Conservation (phyloP, 129 eudicot species). For the Heracleum sosnowskyi region DNA sequence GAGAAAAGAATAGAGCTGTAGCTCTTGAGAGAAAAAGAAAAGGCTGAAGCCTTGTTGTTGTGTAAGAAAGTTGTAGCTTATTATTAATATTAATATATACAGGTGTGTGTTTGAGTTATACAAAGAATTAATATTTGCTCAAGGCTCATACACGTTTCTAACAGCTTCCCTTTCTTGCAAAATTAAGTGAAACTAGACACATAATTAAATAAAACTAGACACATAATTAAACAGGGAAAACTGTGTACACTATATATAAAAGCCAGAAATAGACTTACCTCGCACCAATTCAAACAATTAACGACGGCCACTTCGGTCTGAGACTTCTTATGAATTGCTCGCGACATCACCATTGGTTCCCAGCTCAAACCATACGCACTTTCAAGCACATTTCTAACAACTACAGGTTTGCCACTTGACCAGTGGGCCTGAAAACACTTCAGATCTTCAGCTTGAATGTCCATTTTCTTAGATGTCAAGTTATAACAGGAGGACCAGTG, state of each 20-base stretch:
- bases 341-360: conserved; percentile 6
- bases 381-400: neutral
- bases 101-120: too few relatives aligned
- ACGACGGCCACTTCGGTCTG: neutral
- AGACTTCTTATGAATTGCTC: neutral
- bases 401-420: neutral
- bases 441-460: neutral
- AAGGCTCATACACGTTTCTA: too few relatives aligned
- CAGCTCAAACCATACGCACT: neutral
- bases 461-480: neutral
- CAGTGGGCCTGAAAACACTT: neutral
- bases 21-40: too few relatives aligned
- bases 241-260: neutral
- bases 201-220: too few relatives aligned
- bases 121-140: too few relatives aligned
- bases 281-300: neutral
- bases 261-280: neutral
- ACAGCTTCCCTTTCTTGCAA: neutral
- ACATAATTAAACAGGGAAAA: neutral
- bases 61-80: too few relatives aligned
- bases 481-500: neutral
- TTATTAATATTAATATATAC: too few relatives aligned
- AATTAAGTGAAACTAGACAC: neutral
- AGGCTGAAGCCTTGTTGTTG: too few relatives aligned
- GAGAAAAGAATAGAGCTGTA: too few relatives aligned